A percentile compares a stretch with the other conserved stretches of the same genome.
Conservation (phyloP, 305 asterid species). For the Fraxinus velutina region DNA sequence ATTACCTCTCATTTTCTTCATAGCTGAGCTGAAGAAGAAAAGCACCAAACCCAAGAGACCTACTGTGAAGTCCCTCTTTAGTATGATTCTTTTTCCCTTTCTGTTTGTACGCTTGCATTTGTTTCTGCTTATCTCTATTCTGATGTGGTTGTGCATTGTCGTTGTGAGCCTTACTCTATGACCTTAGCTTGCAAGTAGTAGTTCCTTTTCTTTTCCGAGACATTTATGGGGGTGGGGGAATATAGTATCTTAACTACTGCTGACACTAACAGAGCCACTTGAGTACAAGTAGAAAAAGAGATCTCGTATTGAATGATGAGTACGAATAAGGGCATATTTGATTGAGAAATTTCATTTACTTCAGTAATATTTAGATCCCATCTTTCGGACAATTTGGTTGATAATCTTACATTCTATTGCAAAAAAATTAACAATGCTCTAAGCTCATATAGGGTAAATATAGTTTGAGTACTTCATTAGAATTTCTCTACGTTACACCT, state of each 20-base stretch:
- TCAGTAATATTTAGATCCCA: background rate
- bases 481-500: background rate
- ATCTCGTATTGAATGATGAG: background rate
- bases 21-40: slow-evolving; percentile 93
- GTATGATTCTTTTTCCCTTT: slow-evolving; percentile 43
- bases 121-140: background rate
- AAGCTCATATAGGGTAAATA: background rate
- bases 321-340: background rate
- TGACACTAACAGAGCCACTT: background rate
- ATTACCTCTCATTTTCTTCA: slow-evolving; percentile 14
- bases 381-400: background rate
- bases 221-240: background rate
- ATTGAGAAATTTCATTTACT: background rate
- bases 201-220: background rate
- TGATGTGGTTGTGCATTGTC: background rate
- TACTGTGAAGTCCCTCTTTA: slow-evolving; percentile 88
- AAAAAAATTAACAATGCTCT: background rate
- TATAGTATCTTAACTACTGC: background rate
- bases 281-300: background rate
- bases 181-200: background rate
- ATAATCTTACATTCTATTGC: background rate
- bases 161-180: background rate
- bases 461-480: background rate
- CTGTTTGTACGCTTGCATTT: background rate
- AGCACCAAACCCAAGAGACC: slow-evolving; percentile 84